These are phyloP conservation scores for Elasticomyces elasticus DNA, from an alignment of 495 filamentous ascomycete species.

Conservation along the genomic window DNA sequence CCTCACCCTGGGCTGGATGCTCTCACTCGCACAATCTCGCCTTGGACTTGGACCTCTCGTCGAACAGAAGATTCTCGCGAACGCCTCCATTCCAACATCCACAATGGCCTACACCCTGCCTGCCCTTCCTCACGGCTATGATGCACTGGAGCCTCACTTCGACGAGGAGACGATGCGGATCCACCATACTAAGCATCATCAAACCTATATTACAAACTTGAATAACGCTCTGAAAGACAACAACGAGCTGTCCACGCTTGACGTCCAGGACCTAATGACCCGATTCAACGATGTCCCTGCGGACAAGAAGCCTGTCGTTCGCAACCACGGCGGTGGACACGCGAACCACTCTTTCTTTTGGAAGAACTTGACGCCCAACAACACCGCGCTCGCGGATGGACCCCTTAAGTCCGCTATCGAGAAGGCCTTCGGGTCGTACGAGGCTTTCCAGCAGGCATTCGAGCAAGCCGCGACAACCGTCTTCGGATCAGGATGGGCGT, in stretches of 20 bases:
- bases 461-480: slow-evolving; percentile 29
- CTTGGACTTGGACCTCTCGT: neutral
- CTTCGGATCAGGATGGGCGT: slow-evolving; percentile 36
- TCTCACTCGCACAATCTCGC: slow-evolving; percentile 2
- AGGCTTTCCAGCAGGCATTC: slow-evolving; percentile 30
- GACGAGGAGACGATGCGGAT: slow-evolving; percentile 35
- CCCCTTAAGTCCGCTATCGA: slow-evolving; percentile 28
- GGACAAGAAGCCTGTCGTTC: slow-evolving; percentile 21
- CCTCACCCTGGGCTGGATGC: slow-evolving; percentile 8
- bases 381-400: slow-evolving; percentile 12
- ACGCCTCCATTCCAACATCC: neutral
- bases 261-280: slow-evolving; percentile 12
- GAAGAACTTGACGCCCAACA: slow-evolving; percentile 29
- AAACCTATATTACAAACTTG: slow-evolving; percentile 34
- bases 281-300: slow-evolving; percentile 14
- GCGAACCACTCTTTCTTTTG: slow-evolving; percentile 38
- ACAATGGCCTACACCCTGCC: slow-evolving; percentile 16
- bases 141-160: slow-evolving; percentile 33
- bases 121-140: slow-evolving; percentile 12
- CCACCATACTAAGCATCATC: slow-evolving; percentile 35
- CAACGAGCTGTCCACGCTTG: slow-evolving; percentile 21
- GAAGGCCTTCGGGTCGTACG: slow-evolving; percentile 25
- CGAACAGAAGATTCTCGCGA: neutral
- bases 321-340: slow-evolving; percentile 35
- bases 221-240: slow-evolving; percentile 27